Evolutionary conservation across 2,329 filamentous ascomycete genomes (phyloP).

Genomic region (Lecanicillium sp.): DNA sequence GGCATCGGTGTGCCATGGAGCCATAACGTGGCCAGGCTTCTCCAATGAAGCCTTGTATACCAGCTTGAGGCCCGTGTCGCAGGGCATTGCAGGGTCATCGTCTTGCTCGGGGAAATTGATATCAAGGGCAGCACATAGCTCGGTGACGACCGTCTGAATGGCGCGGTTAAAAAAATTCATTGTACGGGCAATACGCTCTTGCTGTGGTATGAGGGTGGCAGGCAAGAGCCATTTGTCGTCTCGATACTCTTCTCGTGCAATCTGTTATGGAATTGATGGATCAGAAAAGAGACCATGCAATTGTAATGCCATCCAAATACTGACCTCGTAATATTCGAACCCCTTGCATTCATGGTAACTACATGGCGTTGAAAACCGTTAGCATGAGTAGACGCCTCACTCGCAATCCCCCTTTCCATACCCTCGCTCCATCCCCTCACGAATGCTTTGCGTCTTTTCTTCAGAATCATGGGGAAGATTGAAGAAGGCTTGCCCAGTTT

Average conservation of each 20-base stretch:
- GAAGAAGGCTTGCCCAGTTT: constrained; percentile 2
- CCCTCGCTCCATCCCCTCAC: constrained; percentile 7
- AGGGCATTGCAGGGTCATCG: constrained; percentile 1
- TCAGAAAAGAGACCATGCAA: neutral
- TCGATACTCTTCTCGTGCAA: constrained; percentile 5
- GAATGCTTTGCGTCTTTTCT: constrained; percentile 5
- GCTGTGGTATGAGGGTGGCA: neutral
- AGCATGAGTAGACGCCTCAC: neutral
- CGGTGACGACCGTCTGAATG: constrained; percentile 1
- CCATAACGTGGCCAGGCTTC: constrained; percentile 2
- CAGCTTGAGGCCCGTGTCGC: constrained; percentile 7
- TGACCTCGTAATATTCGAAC: constrained; percentile 8
- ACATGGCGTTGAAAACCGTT: neutral
- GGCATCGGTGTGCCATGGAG: constrained; percentile 4
- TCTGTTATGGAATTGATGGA: neutral
- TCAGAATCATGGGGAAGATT: constrained; percentile 1
- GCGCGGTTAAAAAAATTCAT: constrained; percentile 1
- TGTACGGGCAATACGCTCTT: neutral
- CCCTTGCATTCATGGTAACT: constrained; percentile 5
- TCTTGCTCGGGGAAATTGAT: constrained; percentile 2
- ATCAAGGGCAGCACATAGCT: constrained; percentile 1
- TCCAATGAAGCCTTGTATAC: constrained; percentile 5
- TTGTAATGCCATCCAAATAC: neutral
- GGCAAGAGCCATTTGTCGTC: constrained; percentile 1
- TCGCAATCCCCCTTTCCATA: neutral